A percentile compares a stretch with the other conserved stretches of the same genome.
Conservation (phyloP, 2,329 filamentous ascomycete species). For the Microdochium paspali region DNA sequence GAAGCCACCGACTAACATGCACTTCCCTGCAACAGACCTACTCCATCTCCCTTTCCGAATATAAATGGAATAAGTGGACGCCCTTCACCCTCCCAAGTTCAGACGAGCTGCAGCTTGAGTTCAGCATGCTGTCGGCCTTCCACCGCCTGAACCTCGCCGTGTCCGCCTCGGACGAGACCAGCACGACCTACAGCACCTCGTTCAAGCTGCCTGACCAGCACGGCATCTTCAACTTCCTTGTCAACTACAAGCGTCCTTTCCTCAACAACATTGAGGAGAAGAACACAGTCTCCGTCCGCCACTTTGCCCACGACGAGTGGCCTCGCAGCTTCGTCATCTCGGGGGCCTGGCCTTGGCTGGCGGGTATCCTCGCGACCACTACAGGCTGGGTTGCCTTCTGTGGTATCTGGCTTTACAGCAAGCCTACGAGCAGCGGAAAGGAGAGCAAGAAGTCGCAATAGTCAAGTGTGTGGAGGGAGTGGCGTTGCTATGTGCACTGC, state of each 20-base stretch:
- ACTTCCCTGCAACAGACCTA: constrained; percentile 50
- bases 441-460: constrained; percentile 39
- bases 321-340: constrained; percentile 83
- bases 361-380: constrained; percentile 76
- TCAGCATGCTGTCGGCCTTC: constrained; percentile 98
- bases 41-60: constrained; percentile 83
- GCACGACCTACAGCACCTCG: constrained; percentile 61
- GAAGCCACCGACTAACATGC: not conserved
- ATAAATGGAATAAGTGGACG: constrained; percentile 60
- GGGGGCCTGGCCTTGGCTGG: constrained; percentile 90
- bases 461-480: not conserved
- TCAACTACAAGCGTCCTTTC: constrained; percentile 96
- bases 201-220: constrained; percentile 93
- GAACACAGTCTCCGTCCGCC: constrained; percentile 84
- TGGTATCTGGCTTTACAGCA: constrained; percentile 73
- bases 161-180: constrained; percentile 48
- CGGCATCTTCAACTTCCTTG: constrained; percentile 96
- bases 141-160: constrained; percentile 70
- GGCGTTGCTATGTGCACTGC: not conserved
- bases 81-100: constrained; percentile 61
- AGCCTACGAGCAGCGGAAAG: constrained; percentile 25
- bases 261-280: constrained; percentile 87
- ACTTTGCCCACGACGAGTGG: constrained; percentile 97
- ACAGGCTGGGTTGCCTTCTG: constrained; percentile 79
- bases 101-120: constrained; percentile 86